Evolutionary conservation across 345 rosid genomes (phyloP).

Genomic region (Moringa oleifera): DNA sequence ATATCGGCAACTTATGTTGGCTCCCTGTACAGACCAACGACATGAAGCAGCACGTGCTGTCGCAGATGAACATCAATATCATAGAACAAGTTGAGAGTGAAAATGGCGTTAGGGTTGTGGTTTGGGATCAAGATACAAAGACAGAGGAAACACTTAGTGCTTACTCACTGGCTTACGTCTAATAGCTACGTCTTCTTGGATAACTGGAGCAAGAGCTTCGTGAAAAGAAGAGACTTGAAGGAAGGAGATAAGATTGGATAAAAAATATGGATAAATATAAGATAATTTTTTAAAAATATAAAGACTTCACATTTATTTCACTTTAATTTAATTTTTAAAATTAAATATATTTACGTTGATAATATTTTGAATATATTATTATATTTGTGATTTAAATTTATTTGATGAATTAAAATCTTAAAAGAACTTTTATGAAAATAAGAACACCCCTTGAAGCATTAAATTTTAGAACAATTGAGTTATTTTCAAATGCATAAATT

Average conservation of each 20-base stretch:
- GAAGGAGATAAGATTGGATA: constrained; percentile 4
- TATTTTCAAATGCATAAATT: too few relatives aligned
- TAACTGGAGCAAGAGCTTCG: constrained; percentile 7
- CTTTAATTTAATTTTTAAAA: too few relatives aligned
- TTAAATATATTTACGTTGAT: too few relatives aligned
- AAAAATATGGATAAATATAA: too few relatives aligned
- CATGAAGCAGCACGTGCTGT: constrained; percentile 5
- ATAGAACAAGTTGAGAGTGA: constrained; percentile 1
- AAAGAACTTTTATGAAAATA: too few relatives aligned
- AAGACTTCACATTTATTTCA: too few relatives aligned
- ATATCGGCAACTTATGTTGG: constrained; percentile 1
- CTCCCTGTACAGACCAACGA: not conserved
- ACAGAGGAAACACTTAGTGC: not conserved
- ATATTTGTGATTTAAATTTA: too few relatives aligned
- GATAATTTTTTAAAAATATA: too few relatives aligned
- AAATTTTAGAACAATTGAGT: too few relatives aligned
- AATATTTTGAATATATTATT: too few relatives aligned
- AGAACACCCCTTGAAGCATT: too few relatives aligned
- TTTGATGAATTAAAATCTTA: too few relatives aligned
- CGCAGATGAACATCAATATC: not conserved
- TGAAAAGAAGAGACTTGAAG: constrained; percentile 1
- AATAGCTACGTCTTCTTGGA: constrained; percentile 14
- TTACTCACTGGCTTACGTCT: not conserved
- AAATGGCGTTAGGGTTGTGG: not conserved
- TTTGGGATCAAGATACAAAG: not conserved